Evolutionary conservation across 2,329 filamentous ascomycete genomes (phyloP), one percentile per base, ranked within the genome.

Genomic region (Raffaelea arxii): DNA sequence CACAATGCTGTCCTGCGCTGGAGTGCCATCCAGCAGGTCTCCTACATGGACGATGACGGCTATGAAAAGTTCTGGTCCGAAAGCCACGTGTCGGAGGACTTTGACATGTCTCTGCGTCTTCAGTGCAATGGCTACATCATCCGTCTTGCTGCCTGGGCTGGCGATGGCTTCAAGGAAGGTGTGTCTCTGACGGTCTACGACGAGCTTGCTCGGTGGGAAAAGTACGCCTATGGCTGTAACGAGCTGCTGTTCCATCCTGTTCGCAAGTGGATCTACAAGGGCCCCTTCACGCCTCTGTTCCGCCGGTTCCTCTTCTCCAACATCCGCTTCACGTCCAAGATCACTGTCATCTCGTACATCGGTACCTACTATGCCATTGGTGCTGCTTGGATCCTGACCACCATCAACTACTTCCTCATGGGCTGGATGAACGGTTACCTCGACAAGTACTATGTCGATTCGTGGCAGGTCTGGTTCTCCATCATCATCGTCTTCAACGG

Each of bases 121-220:
- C 84, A 88, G 62, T 79, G 78, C 53, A 76, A 69, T 51, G 82
- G 83, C 24, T 88, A 87, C 62, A 79, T 82, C 52, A 82, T 86
- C 54, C 81, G 84, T 25, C 70, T 88, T 22, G 83, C 80, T 9
- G 78, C 81, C 19, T 89, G 84, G 73, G 80, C 80, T 6, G 80
- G 80, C 32, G 78, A 83, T n/a, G 84, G 80, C 42, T 89, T 88
- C 70, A 83, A 88, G 60, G 86, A 91, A 61, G 86, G 86, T 53
- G 86, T 91, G 46, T 90, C 86, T 2, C 69, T 91, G 47, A 91
- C 86, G 1, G 84, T 91, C 10, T 89, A 91, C 59, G 86, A 91
- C 63, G 86, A 91, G 63, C 71, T 91, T 49, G 82, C 84, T 2
- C 82, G 86, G 48, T 91, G 86, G 86, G 86, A 91, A 59, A 91